A percentile compares a stretch with the other conserved stretches of the same genome.
phyloP scores from a whole-genome alignment of 2,329 filamentous ascomycete genomes.

The Sclerotinia nivalis region DNA sequence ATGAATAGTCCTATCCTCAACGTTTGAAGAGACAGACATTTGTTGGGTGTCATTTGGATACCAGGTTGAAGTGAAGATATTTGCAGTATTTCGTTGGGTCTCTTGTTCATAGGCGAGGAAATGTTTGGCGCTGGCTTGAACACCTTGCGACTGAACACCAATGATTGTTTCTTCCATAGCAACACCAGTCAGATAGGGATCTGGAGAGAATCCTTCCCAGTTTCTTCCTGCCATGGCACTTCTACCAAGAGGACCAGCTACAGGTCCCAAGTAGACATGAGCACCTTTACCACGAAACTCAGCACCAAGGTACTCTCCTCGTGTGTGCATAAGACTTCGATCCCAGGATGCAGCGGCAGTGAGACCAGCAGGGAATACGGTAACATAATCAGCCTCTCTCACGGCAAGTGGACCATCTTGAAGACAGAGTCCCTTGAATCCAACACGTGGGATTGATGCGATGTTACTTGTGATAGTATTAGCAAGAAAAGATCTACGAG shows the following conservation, averaged over 20 bases:
- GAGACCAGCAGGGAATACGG: constrained; percentile 67
- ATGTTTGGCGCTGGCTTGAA: constrained; percentile 44
- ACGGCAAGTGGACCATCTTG: constrained; percentile 61
- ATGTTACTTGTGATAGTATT: constrained; percentile 31
- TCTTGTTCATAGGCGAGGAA: constrained; percentile 57
- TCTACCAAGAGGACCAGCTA: constrained; percentile 51
- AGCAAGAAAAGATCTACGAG: neutral
- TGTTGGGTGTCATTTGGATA: constrained; percentile 18
- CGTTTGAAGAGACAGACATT: constrained; percentile 65
- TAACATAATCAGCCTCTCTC: constrained; percentile 69
- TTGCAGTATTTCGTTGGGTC: constrained; percentile 40
- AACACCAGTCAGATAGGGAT: constrained; percentile 42
- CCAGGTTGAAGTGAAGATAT: constrained; percentile 10
- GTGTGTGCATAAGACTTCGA: constrained; percentile 56
- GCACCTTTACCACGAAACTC: constrained; percentile 75
- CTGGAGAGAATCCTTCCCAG: constrained; percentile 40
- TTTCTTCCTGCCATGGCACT: constrained; percentile 50
- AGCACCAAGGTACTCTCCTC: constrained; percentile 49
- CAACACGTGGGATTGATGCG: constrained; percentile 32
- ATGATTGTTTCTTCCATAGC: constrained; percentile 41
- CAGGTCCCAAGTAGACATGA: constrained; percentile 64
- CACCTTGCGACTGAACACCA: constrained; percentile 41
- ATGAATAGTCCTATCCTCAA: constrained; percentile 71
- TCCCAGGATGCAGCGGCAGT: constrained; percentile 70
- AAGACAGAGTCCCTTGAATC: constrained; percentile 36